phyloP scores from a whole-genome alignment of 1,284 basidiomycete species.

The Irpex sp. region DNA sequence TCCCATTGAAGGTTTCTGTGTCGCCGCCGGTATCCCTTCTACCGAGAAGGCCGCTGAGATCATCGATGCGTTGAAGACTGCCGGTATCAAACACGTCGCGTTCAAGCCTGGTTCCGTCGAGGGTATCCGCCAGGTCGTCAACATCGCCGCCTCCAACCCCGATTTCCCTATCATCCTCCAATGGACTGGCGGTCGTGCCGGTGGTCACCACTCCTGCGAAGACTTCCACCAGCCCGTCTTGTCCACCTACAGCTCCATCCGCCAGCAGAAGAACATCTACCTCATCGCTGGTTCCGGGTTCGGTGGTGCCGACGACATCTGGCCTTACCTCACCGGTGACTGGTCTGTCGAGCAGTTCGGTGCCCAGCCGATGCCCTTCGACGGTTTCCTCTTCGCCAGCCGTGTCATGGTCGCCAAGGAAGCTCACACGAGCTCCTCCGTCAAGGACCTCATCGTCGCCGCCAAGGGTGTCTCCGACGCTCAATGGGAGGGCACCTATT shows the following conservation, averaged over 20 bases:
- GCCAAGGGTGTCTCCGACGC: conserved; percentile 91
- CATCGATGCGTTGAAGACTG: conserved; percentile 41
- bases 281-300: conserved; percentile 98
- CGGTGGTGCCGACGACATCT: conserved; percentile 92
- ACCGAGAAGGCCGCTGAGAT: conserved; percentile 81
- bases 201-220: conserved; percentile 97
- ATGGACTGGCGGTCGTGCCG: conserved; percentile 99
- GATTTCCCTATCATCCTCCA: conserved; percentile 98
- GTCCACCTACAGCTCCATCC: conserved; percentile 86
- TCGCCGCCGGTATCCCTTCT: conserved; percentile 97
- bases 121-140: conserved; percentile 95
- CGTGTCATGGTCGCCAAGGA: conserved; percentile 99
- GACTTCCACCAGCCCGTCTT: conserved; percentile 98
- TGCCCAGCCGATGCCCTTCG: conserved; percentile 97
- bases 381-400: conserved; percentile 94
- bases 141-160: conserved; percentile 92
- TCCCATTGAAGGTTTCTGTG: conserved; percentile 96
- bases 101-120: conserved; percentile 99
- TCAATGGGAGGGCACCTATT: conserved; percentile 94
- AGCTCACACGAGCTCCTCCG: conserved; percentile 89
- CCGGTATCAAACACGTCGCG: conserved; percentile 90
- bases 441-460: conserved; percentile 96
- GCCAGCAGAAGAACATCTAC: conserved; percentile 84
- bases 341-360: conserved; percentile 86
- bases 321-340: conserved; percentile 96